These are phyloP conservation scores for Mycena galopus DNA, from an alignment of 768 basidiomycete genomes.

Conservation along the genomic window DNA sequence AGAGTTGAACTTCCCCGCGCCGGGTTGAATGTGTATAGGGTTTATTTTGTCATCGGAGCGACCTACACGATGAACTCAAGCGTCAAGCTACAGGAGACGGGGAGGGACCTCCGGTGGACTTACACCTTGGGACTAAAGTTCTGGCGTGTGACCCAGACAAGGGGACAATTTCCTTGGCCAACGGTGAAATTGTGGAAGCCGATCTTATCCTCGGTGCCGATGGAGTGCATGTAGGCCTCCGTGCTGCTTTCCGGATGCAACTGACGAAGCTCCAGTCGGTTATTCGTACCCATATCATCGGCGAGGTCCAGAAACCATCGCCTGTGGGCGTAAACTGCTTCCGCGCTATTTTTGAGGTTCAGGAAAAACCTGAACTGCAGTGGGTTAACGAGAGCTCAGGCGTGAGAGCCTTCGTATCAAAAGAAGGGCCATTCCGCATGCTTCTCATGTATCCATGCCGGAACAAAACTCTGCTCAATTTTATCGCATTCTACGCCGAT, in stretches of 20 bases:
- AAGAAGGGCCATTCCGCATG: slow-evolving; percentile 19
- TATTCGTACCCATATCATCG: slow-evolving; percentile 1
- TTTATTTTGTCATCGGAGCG: slow-evolving; percentile 9
- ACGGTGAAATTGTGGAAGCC: slow-evolving; percentile 51
- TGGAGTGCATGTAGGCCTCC: slow-evolving; percentile 33
- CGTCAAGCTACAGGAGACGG: slow-evolving; percentile 11
- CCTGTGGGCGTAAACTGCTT: no score
- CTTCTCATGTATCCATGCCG: not conserved
- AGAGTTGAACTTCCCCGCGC: no score
- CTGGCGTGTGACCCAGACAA: slow-evolving; percentile 39
- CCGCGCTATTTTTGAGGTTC: slow-evolving; percentile 20
- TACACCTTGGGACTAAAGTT: slow-evolving; percentile 27
- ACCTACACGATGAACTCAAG: slow-evolving; percentile 27
- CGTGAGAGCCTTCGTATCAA: not conserved
- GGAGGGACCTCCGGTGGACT: slow-evolving; percentile 8
- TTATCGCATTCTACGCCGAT: slow-evolving; percentile 2
- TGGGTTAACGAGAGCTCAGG: slow-evolving; percentile 24
- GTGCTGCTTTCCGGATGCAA: not conserved
- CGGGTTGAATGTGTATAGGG: no score
- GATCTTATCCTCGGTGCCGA: slow-evolving; percentile 56
- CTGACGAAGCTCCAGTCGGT: slow-evolving; percentile 6
- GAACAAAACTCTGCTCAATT: slow-evolving; percentile 3
- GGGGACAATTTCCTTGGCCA: slow-evolving; percentile 48
- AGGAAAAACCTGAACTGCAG: slow-evolving; percentile 1
- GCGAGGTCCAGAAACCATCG: no score